Conservation (phyloP, 2,329 filamentous ascomycete genomes). For the Pyrenochaeta sp. region DNA sequence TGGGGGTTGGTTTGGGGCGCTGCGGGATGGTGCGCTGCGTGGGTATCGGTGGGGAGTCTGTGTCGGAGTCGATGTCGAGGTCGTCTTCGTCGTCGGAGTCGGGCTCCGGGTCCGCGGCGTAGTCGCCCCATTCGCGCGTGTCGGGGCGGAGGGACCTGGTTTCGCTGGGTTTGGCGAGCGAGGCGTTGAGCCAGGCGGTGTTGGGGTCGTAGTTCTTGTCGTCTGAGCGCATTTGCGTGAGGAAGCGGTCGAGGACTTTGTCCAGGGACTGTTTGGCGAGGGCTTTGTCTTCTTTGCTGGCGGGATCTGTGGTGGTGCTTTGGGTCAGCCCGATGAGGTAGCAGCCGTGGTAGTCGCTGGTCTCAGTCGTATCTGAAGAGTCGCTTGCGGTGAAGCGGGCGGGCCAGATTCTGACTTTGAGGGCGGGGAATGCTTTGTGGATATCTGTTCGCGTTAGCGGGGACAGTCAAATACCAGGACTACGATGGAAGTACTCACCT, state of each 20-base stretch:
- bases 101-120: constrained; percentile 52
- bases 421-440: constrained; percentile 58
- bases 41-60: constrained; percentile 4
- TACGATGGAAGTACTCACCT: constrained; percentile 52
- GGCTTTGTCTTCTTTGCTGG: constrained; percentile 49
- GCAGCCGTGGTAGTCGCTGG: constrained; percentile 63
- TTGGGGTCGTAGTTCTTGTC: constrained; percentile 47
- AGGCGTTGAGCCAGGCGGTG: constrained; percentile 45
- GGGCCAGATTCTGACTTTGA: constrained; percentile 69
- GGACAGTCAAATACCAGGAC: not conserved
- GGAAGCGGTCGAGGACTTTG: constrained; percentile 43
- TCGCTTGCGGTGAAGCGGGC: constrained; percentile 58
- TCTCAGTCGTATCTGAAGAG: constrained; percentile 17
- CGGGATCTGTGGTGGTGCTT: not conserved
- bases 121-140: constrained; percentile 58
- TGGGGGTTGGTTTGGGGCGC: constrained; percentile 20
- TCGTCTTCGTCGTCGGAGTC: constrained; percentile 44
- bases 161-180: constrained; percentile 44
- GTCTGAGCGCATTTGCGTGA: constrained; percentile 42
- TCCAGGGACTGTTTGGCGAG: constrained; percentile 54
- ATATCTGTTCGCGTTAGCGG: constrained; percentile 57
- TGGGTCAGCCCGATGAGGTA: constrained; percentile 67
- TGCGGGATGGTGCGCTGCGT: constrained; percentile 26
- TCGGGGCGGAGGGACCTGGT: constrained; percentile 55
- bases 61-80: constrained; percentile 25